These are phyloP conservation scores for Colletotrichum tropicicola DNA, from an alignment of 2,329 filamentous ascomycete species.

Conservation along the genomic window DNA sequence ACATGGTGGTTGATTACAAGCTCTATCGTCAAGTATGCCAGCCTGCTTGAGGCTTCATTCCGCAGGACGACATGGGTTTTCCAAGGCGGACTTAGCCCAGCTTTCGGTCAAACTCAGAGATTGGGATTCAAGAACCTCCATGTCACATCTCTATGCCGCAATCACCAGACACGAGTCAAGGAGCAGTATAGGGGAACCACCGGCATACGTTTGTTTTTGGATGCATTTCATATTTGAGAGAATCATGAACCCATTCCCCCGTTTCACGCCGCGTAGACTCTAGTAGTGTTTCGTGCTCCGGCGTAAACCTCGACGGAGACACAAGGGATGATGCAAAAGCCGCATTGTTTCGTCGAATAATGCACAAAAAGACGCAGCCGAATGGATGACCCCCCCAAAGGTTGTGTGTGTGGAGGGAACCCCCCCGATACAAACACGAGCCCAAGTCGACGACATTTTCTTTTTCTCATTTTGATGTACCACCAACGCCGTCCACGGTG, in stretches of 20 bases:
- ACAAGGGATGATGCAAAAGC: constrained; percentile 30
- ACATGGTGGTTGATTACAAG: too few relatives aligned
- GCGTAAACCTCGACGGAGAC: constrained; percentile 11
- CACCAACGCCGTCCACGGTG: constrained; percentile 30
- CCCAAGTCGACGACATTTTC: constrained; percentile 30
- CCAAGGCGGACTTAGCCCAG: too few relatives aligned
- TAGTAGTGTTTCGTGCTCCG: constrained; percentile 25
- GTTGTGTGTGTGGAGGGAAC: neutral
- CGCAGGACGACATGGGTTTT: too few relatives aligned
- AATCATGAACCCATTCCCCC: constrained; percentile 34
- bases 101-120: too few relatives aligned
- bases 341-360: constrained; percentile 24
- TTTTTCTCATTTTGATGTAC: constrained; percentile 25
- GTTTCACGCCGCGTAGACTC: constrained; percentile 33
- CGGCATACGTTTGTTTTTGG: constrained; percentile 12
- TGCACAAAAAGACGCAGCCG: constrained; percentile 28
- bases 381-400: constrained; percentile 16
- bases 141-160: too few relatives aligned
- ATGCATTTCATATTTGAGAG: constrained; percentile 34
- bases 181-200: too few relatives aligned
- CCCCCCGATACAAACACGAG: constrained; percentile 19
- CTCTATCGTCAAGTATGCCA: too few relatives aligned
- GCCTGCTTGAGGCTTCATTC: too few relatives aligned
- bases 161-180: neutral
- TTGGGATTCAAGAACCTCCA: too few relatives aligned